phyloP scores from a whole-genome alignment of 345 rosid species.

The Citrus hindsii region DNA sequence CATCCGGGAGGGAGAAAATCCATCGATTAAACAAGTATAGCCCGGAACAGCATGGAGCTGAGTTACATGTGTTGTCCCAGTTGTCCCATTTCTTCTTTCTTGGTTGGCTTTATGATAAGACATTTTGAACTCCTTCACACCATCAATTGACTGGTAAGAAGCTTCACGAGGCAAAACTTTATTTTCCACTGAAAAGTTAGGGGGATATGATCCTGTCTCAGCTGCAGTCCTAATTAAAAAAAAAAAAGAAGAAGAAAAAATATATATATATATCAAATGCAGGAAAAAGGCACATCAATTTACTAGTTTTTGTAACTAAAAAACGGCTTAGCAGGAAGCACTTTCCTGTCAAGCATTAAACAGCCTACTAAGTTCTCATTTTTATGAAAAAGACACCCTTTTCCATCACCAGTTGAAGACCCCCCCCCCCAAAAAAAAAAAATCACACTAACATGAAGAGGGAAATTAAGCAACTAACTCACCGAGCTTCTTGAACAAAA shows the following conservation, averaged over 20 bases:
- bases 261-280: background rate
- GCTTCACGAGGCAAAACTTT: conserved; percentile 33
- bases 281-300: background rate
- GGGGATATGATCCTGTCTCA: conserved; percentile 23
- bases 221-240: conserved; percentile 29
- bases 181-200: conserved; percentile 24
- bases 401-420: background rate
- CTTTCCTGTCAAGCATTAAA: background rate
- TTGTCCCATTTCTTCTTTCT: conserved; percentile 38
- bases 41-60: conserved; percentile 50
- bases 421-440: background rate
- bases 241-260: no score
- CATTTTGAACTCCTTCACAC: conserved; percentile 50
- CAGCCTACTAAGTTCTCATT: background rate
- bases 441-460: background rate
- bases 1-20: conserved; percentile 21
- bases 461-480: conserved; percentile 1
- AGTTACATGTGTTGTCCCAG: conserved; percentile 40
- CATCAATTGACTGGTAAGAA: conserved; percentile 32
- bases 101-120: conserved; percentile 36
- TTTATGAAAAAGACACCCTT: background rate
- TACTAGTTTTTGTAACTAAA: background rate
- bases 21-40: conserved; percentile 44
- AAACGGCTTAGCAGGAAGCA: background rate
- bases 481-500: conserved; percentile 28